These are phyloP conservation scores for Amanita muscaria DNA, from an alignment of 768 basidiomycete genomes.

Conservation along the genomic window DNA sequence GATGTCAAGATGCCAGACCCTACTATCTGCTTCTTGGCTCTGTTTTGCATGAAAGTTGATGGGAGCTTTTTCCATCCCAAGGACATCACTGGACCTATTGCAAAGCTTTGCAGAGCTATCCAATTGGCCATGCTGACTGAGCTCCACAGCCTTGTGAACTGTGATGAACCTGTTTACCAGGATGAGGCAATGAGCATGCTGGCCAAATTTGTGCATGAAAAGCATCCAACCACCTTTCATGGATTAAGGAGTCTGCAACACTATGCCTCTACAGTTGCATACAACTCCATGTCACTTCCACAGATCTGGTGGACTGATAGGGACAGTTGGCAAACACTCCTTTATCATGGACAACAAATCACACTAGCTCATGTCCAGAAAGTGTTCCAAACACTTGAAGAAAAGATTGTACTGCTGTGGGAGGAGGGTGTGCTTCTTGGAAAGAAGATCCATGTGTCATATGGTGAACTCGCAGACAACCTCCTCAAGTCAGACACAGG, in stretches of 20 bases:
- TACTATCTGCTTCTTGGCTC: conserved; percentile 11
- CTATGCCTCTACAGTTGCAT: conserved; percentile 12
- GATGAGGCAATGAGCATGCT: neutral
- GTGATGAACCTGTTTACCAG: neutral
- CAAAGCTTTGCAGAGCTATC: conserved; percentile 9
- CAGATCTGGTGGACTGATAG: conserved; percentile 15
- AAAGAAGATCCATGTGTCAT: conserved; percentile 4
- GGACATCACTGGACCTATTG: conserved; percentile 4
- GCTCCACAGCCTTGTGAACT: conserved; percentile 1
- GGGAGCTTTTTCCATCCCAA: conserved; percentile 6
- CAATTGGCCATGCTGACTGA: conserved; percentile 7
- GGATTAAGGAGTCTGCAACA: conserved; percentile 14
- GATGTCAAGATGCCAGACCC: conserved; percentile 11
- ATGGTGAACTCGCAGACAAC: conserved; percentile 14
- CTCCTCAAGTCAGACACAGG: conserved; percentile 9
- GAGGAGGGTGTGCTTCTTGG: conserved; percentile 14
- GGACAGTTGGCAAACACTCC: conserved; percentile 7
- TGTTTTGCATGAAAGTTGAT: conserved; percentile 3
- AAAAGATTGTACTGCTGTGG: conserved; percentile 10
- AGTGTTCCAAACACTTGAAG: conserved; percentile 10
- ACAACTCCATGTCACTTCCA: conserved; percentile 10
- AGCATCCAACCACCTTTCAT: conserved; percentile 14
- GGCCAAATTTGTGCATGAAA: conserved; percentile 10
- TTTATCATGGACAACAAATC: conserved; percentile 14
- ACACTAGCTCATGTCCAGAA: conserved; percentile 3